Evolutionary conservation across 495 filamentous ascomycete genomes (phyloP), one percentile per base, ranked within the genome.

Genomic region (Aspergillus steynii): DNA sequence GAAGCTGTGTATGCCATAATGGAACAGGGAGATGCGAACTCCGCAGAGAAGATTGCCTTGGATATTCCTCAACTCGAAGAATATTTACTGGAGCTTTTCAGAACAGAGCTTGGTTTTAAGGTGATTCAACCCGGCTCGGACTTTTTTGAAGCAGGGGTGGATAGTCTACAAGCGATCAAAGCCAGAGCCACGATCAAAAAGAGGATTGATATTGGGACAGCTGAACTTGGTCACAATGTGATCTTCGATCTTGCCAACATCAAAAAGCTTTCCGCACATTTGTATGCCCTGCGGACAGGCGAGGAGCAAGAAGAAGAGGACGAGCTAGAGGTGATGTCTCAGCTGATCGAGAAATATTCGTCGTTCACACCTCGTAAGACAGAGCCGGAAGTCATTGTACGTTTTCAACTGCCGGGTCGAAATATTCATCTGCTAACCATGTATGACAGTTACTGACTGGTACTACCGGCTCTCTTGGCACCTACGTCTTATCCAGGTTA

Each of bases 381-480:
- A 50, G 28, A 50, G 26, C 42, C 53, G 15, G 55, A 65, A 54
- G 46, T 59, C 20, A 58, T 65, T 15, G 59, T 65, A 61, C 32
- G 63, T 56, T 52, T 50, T 71, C 45, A 69, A 78, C 32, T 66
- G 61, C 55, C 61, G 5, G 20, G 5, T 9, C 31, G 6, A 7
- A 34, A 3, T 1, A 9, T 34, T 1, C 5, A 34, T 34, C 64
- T 0, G 64, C 62, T 27, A 67, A 61, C 1, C 29, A 28, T 45
- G 50, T 1, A 27, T 12, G 46, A 14, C 42, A 65, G 62, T 45
- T 76, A 12, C 61, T 90, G 10, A 88, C 86, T 0, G 87, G 87
- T 12, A 82, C 82, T 4, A 89, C 87, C 8, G 87, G 87, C 15
- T 77, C 83, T 4, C 74, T 89, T 1, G 87, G 86, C 2, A 76